Percentiles rank a stretch among this genome's conserved stretches.
phyloP scores from a whole-genome alignment of 2,329 filamentous ascomycete genomes.

The Fusarium verrucosum region DNA sequence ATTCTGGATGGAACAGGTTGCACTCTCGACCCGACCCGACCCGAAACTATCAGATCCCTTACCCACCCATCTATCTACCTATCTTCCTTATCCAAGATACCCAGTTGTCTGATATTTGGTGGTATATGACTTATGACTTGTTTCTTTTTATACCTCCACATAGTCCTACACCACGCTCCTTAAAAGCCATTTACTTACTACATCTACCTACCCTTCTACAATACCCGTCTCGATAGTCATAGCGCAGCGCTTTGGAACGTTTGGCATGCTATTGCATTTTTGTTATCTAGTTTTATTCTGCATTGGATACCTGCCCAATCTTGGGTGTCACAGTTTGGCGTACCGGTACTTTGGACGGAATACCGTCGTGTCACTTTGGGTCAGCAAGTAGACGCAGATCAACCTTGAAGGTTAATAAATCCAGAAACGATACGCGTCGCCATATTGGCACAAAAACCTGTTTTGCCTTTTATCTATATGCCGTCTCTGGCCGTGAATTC shows the following conservation, averaged over 20 bases:
- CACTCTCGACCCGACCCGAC: background rate
- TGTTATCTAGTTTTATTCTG: conserved; percentile 5
- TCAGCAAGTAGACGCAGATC: conserved; percentile 5
- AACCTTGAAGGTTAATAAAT: conserved; percentile 16
- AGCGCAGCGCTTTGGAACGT: background rate
- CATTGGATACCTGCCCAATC: conserved; percentile 2
- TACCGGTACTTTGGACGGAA: conserved; percentile 3
- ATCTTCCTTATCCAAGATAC: conserved; percentile 10
- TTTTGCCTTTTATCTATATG: background rate
- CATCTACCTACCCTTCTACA: conserved; percentile 1
- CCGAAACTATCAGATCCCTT: background rate
- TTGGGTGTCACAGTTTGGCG: conserved; percentile 21
- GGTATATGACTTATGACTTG: conserved; percentile 33
- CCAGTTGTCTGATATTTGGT: conserved; percentile 20
- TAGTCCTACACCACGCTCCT: conserved; percentile 26
- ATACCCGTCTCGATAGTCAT: background rate
- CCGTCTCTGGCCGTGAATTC: background rate
- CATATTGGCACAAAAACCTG: background rate
- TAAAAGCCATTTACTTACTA: conserved; percentile 19
- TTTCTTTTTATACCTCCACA: conserved; percentile 10
- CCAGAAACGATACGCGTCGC: conserved; percentile 6
- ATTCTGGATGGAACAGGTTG: background rate
- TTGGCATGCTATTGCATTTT: background rate
- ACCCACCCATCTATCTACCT: background rate
- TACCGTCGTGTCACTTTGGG: conserved; percentile 14